These are phyloP conservation scores for Cyberlindnera mrakii DNA, from an alignment of 805 yeast genomes.

Conservation along the genomic window DNA sequence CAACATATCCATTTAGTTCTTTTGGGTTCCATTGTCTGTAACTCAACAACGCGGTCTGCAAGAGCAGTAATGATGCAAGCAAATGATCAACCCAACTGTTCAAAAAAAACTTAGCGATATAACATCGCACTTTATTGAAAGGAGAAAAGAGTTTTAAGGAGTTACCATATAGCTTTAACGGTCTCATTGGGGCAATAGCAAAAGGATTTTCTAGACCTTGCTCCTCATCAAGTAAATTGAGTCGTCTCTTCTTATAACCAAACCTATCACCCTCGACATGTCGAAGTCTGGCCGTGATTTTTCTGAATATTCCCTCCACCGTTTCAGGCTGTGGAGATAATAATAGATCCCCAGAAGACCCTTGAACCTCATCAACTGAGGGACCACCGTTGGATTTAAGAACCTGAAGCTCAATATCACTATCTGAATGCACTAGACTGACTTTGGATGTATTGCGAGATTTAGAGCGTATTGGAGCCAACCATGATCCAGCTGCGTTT, in stretches of 20 bases:
- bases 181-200: background rate
- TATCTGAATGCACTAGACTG: conserved; percentile 2
- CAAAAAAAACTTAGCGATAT: conserved; percentile 27
- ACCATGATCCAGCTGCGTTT: conserved; percentile 15
- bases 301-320: conserved; percentile 11
- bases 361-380: background rate
- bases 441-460: conserved; percentile 4
- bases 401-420: background rate
- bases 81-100: conserved; percentile 28
- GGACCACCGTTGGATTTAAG: background rate
- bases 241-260: conserved; percentile 2
- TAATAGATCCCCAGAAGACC: background rate
- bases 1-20: conserved; percentile 34
- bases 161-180: conserved; percentile 33
- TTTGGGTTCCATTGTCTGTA: conserved; percentile 56
- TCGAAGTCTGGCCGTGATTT: conserved; percentile 9
- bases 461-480: conserved; percentile 3
- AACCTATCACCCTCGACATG: conserved; percentile 1
- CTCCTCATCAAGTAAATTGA: background rate
- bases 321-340: conserved; percentile 7
- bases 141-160: conserved; percentile 37
- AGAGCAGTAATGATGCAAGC: conserved; percentile 36
- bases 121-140: conserved; percentile 28
- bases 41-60: conserved; percentile 45
- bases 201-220: background rate